Conservation (phyloP, 2,329 filamentous ascomycete genomes). For the Penicillium fuscoglaucum region DNA sequence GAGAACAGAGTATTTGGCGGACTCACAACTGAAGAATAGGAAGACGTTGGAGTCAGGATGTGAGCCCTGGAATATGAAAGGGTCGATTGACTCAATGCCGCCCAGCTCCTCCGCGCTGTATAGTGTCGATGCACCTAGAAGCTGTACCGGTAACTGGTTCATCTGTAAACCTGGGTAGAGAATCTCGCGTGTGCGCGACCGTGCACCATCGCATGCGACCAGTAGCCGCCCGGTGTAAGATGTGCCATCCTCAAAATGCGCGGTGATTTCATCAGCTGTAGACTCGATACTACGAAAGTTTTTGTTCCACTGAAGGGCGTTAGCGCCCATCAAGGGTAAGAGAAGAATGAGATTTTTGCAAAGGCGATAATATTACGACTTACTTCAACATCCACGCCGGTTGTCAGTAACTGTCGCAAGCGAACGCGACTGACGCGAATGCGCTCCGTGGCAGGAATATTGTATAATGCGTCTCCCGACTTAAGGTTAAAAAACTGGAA, state of each 20-base stretch:
- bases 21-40: slow-evolving; percentile 54
- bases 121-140: slow-evolving; percentile 50
- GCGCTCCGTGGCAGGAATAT: slow-evolving; percentile 47
- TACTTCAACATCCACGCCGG: slow-evolving; percentile 51
- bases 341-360: too few relatives aligned
- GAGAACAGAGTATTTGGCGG: too few relatives aligned
- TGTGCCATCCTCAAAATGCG: slow-evolving; percentile 51
- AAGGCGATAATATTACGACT: neutral
- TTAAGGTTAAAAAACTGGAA: slow-evolving; percentile 60
- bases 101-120: slow-evolving; percentile 46
- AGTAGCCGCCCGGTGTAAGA: slow-evolving; percentile 47
- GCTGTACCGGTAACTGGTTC: slow-evolving; percentile 49
- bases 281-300: slow-evolving; percentile 37
- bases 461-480: slow-evolving; percentile 50
- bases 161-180: slow-evolving; percentile 32
- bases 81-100: slow-evolving; percentile 51
- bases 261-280: slow-evolving; percentile 39
- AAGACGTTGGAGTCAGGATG: slow-evolving; percentile 54
- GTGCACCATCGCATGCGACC: slow-evolving; percentile 54
- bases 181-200: slow-evolving; percentile 46
- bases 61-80: slow-evolving; percentile 57
- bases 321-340: neutral
- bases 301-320: slow-evolving; percentile 41
- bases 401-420: slow-evolving; percentile 49
- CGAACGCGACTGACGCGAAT: slow-evolving; percentile 52